Evolutionary conservation across 805 yeast species (phyloP).

Genomic region (Wickerhamiella slavikovae): DNA sequence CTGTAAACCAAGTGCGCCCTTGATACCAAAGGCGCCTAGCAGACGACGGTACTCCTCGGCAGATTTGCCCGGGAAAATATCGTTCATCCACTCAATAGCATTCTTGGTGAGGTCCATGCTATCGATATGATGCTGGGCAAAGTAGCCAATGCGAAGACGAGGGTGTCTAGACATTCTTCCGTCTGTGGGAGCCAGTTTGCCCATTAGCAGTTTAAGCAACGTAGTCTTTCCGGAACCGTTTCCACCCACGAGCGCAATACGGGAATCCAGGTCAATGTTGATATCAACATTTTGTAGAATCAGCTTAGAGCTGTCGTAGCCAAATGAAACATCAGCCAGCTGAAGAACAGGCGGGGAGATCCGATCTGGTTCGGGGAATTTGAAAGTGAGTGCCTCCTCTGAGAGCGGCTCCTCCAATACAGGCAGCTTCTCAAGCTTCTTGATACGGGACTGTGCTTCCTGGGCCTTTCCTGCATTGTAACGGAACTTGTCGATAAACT

Average conservation of each 20-base stretch:
- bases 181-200: conserved; percentile 45
- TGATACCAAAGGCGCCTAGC: conserved; percentile 90
- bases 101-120: conserved; percentile 74
- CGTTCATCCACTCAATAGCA: conserved; percentile 90
- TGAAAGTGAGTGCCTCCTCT: conserved; percentile 65
- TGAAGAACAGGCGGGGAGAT: conserved; percentile 87
- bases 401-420: conserved; percentile 85
- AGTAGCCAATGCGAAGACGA: conserved; percentile 80
- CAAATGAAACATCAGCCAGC: conserved; percentile 69
- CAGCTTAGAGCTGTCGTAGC: conserved; percentile 37
- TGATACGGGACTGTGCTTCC: conserved; percentile 96
- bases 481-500: conserved; percentile 86
- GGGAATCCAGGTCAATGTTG: conserved; percentile 80
- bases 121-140: conserved; percentile 97
- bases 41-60: conserved; percentile 96
- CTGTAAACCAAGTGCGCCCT: conserved; percentile 83
- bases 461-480: conserved; percentile 95
- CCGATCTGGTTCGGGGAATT: conserved; percentile 87
- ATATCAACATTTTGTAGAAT: conserved; percentile 61
- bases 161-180: conserved; percentile 70
- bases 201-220: conserved; percentile 68
- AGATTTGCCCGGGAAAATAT: conserved; percentile 73
- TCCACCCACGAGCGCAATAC: conserved; percentile 96
- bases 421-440: conserved; percentile 88
- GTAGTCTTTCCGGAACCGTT: conserved; percentile 99